These are phyloP conservation scores for Globomyces pollinis-pini DNA, from an alignment of 192 early-diverging fungal genomes.

Conservation along the genomic window DNA sequence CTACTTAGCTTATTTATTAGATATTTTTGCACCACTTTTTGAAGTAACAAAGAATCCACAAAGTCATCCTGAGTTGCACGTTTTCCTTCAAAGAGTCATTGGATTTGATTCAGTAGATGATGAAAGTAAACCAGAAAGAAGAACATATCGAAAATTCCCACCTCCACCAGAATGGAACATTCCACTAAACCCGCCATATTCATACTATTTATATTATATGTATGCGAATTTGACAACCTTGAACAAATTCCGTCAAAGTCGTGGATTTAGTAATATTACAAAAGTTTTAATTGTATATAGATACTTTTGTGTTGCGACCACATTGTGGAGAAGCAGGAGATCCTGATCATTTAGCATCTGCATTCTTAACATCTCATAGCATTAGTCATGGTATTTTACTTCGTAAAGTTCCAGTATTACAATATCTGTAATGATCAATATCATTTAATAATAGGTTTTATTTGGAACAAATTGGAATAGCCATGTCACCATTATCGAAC, in stretches of 20 bases:
- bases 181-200: conserved; percentile 79
- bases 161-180: conserved; percentile 35
- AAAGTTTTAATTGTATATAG: conserved; percentile 19
- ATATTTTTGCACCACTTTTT: conserved; percentile 84
- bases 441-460: no score
- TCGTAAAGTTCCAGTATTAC: conserved; percentile 87
- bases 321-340: conserved; percentile 95
- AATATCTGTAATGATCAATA: conserved; percentile 87
- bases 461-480: conserved; percentile 89
- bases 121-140: conserved; percentile 80
- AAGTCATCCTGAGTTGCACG: conserved; percentile 82
- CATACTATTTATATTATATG: conserved; percentile 88
- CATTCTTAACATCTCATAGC: conserved; percentile 76
- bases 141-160: conserved; percentile 73
- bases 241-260: conserved; percentile 65
- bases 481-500: conserved; percentile 95
- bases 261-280: conserved; percentile 79
- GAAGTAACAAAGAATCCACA: conserved; percentile 81
- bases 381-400: conserved; percentile 91
- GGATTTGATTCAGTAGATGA: conserved; percentile 95
- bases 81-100: conserved; percentile 89
- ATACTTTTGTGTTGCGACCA: conserved; percentile 89
- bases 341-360: conserved; percentile 83
- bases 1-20: conserved; percentile 27
- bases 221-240: conserved; percentile 78